Conservation (phyloP, 2,329 filamentous ascomycete genomes). For the Aspergillus eucalypticola region DNA sequence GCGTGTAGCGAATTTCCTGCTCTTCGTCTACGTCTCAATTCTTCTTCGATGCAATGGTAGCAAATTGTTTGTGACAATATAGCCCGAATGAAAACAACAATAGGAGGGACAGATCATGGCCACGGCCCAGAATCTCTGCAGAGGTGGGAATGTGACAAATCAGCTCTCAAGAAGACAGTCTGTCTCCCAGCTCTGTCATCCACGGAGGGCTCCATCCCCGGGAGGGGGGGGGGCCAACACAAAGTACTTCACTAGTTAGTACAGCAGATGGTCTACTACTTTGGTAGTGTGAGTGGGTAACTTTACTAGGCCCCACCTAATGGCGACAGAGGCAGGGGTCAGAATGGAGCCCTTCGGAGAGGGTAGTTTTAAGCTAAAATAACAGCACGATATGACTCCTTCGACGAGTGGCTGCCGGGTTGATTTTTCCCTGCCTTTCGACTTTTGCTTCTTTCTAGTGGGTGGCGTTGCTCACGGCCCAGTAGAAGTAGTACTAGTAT, state of each 20-base stretch:
- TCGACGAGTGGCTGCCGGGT: background rate
- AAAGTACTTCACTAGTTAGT: background rate
- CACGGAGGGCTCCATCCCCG: background rate
- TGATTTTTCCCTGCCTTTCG: background rate
- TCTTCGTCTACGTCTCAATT: background rate
- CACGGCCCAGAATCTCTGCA: background rate
- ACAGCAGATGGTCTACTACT: too few species aligned
- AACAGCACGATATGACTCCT: background rate
- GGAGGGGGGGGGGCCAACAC: background rate
- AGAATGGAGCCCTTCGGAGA: background rate
- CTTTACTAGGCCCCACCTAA: background rate
- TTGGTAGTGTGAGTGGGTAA: background rate
- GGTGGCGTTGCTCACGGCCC: background rate
- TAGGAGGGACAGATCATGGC: background rate
- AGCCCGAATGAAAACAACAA: too few species aligned
- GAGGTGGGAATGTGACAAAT: background rate
- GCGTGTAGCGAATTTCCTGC: too few species aligned
- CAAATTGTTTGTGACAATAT: background rate
- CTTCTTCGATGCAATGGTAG: background rate
- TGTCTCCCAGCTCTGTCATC: background rate
- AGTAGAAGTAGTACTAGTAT: background rate
- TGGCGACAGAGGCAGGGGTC: background rate
- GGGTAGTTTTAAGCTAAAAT: background rate
- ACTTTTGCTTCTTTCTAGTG: too few species aligned
- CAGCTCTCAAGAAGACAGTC: background rate